Conservation (phyloP, 2,329 filamentous ascomycete genomes). For the Fusarium siculi region DNA sequence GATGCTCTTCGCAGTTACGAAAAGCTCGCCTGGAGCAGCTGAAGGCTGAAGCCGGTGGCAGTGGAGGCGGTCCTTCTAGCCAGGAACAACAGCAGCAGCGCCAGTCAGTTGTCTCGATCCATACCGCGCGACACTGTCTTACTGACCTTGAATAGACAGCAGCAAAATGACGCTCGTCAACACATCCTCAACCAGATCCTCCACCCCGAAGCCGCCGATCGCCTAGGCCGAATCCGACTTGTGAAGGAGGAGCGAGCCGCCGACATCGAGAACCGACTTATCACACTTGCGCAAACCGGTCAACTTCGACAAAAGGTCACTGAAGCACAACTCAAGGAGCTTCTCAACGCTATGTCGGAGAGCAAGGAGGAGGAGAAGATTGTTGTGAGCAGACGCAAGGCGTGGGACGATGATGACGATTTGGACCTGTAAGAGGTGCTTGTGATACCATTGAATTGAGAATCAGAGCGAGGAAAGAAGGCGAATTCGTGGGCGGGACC, state of each 20-base stretch:
- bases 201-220: slow-evolving; percentile 90
- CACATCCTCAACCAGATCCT: slow-evolving; percentile 92
- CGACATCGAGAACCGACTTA: slow-evolving; percentile 91
- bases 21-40: slow-evolving; percentile 94
- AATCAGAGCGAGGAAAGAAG: neutral
- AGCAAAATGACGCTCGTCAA: slow-evolving; percentile 75
- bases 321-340: slow-evolving; percentile 91
- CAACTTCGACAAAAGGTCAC: slow-evolving; percentile 90
- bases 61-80: slow-evolving; percentile 53
- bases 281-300: slow-evolving; percentile 88
- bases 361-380: slow-evolving; percentile 84
- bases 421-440: slow-evolving; percentile 63
- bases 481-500: slow-evolving; percentile 9
- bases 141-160: slow-evolving; percentile 42
- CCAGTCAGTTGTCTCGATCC: slow-evolving; percentile 42
- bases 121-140: neutral
- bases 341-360: slow-evolving; percentile 86
- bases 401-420: slow-evolving; percentile 86
- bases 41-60: slow-evolving; percentile 73
- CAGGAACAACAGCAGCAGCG: slow-evolving; percentile 70
- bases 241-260: slow-evolving; percentile 92
- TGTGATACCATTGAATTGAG: slow-evolving; percentile 23
- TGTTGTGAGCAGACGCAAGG: slow-evolving; percentile 84
- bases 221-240: slow-evolving; percentile 91
- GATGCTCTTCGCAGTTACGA: slow-evolving; percentile 71